Percentiles rank a stretch among this genome's conserved stretches.
phyloP scores from a whole-genome alignment of 2,329 filamentous ascomycete species.

The Ceratocystiopsis brevicomis region DNA sequence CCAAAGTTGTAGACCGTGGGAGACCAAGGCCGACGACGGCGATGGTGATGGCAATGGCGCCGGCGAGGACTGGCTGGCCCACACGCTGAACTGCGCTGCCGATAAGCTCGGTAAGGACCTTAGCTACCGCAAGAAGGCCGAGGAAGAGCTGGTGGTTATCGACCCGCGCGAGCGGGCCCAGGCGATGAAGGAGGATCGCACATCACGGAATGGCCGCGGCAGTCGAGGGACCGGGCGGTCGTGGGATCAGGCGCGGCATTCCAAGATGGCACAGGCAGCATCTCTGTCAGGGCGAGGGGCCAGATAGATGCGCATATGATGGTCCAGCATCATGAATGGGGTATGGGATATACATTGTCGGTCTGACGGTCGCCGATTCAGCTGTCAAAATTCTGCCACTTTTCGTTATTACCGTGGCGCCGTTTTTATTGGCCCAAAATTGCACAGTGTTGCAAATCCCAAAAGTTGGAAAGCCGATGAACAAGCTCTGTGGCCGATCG shows the following conservation, averaged over 20 bases:
- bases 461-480: no score
- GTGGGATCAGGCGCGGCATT: constrained; percentile 40
- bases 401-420: no score
- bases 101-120: constrained; percentile 84
- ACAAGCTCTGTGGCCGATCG: no score
- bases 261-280: constrained; percentile 33
- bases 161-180: constrained; percentile 72
- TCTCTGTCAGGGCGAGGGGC: constrained; percentile 38
- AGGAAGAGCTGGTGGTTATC: constrained; percentile 81
- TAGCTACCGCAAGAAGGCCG: constrained; percentile 75
- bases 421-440: no score
- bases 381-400: no score
- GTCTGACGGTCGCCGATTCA: no score
- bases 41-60: constrained; percentile 16
- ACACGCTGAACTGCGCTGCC: constrained; percentile 69
- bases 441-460: no score
- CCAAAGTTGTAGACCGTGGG: constrained; percentile 78
- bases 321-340: background rate
- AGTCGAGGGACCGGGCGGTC: constrained; percentile 25
- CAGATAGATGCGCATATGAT: constrained; percentile 19
- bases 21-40: constrained; percentile 34
- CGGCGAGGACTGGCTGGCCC: constrained; percentile 65
- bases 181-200: constrained; percentile 41
- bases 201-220: constrained; percentile 27
- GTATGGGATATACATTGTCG: background rate